Evolutionary conservation across 2,329 filamentous ascomycete species (phyloP).

Genomic region (Corniculantispora saksenae): DNA sequence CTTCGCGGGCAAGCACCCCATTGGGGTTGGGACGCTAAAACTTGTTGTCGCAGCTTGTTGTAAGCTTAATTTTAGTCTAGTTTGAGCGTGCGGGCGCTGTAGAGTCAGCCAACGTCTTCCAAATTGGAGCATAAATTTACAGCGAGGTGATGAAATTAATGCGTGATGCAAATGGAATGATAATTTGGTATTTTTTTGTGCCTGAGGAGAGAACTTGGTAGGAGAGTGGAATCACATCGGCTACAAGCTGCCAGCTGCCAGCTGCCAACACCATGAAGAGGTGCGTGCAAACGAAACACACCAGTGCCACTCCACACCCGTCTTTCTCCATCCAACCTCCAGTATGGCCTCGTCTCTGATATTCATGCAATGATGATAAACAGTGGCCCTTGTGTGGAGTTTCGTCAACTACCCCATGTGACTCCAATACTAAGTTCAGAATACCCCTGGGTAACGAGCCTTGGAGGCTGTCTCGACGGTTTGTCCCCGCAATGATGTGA

Average conservation of each 20-base stretch:
- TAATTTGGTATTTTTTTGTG: background rate
- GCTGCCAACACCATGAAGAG: too few relatives aligned
- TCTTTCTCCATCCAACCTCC: background rate
- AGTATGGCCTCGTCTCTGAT: too few relatives aligned
- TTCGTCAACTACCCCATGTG: background rate
- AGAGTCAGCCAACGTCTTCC: too few relatives aligned
- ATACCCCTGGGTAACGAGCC: background rate
- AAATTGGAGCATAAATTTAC: too few relatives aligned
- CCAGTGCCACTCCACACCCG: too few relatives aligned
- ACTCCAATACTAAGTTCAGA: background rate
- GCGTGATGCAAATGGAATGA: too few relatives aligned
- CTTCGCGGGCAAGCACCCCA: background rate
- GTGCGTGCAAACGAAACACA: too few relatives aligned
- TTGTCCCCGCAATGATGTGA: constrained; percentile 5
- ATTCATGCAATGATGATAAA: too few relatives aligned
- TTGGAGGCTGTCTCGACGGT: background rate
- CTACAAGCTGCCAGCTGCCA: background rate
- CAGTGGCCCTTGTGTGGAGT: background rate
- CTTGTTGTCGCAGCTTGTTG: background rate
- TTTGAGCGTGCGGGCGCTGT: background rate
- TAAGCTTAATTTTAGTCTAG: constrained; percentile 17
- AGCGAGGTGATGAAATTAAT: too few relatives aligned
- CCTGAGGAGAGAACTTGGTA: background rate
- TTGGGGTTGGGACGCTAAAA: constrained; percentile 1
- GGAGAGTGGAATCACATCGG: background rate